phyloP scores from a whole-genome alignment of 2,329 filamentous ascomycete species.

The Lachnellula occidentalis region DNA sequence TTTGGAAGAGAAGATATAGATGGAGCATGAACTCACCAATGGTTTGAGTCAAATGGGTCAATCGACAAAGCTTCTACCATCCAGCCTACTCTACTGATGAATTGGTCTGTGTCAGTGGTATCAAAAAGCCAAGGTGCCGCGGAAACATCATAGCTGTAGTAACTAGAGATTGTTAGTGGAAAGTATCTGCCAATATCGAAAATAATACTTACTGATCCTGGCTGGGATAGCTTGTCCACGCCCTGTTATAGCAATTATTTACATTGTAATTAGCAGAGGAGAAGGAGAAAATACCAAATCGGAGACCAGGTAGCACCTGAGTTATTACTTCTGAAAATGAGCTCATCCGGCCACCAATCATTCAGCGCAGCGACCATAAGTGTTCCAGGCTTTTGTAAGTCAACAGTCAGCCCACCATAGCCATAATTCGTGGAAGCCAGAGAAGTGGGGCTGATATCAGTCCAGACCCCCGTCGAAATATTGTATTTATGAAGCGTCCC shows the following conservation, averaged over 20 bases:
- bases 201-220: not conserved
- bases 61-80: conserved; percentile 57
- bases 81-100: conserved; percentile 42
- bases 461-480: conserved; percentile 44
- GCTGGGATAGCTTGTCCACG: conserved; percentile 9
- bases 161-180: conserved; percentile 2
- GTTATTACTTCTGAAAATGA: conserved; percentile 50
- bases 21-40: conserved; percentile 34
- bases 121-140: conserved; percentile 20
- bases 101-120: conserved; percentile 16
- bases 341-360: conserved; percentile 54
- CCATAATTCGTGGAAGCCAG: conserved; percentile 38
- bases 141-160: conserved; percentile 21
- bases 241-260: conserved; percentile 3
- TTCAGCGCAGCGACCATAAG: conserved; percentile 52
- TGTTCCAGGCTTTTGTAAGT: conserved; percentile 49
- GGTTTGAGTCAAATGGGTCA: conserved; percentile 52
- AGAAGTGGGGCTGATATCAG: conserved; percentile 49
- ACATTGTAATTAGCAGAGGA: not conserved
- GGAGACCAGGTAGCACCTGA: conserved; percentile 41
- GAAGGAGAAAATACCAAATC: conserved; percentile 15
- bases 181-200: not conserved
- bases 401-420: conserved; percentile 51
- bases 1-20: not conserved
- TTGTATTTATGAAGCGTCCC: conserved; percentile 52